phyloP scores from a whole-genome alignment of 192 early-diverging fungal genomes.

The Podila clonocystis region DNA sequence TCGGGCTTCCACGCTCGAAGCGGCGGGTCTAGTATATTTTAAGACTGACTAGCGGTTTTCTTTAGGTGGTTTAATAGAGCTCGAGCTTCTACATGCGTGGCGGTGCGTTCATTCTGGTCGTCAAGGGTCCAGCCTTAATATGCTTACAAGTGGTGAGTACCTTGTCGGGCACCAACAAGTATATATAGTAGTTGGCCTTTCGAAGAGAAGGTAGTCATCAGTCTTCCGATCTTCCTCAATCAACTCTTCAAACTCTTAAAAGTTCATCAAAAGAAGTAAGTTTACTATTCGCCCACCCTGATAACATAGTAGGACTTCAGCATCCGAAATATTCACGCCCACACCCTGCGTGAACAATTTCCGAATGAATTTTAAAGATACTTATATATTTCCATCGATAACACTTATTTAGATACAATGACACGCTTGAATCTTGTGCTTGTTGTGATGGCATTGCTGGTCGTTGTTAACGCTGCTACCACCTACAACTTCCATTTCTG shows the following conservation, averaged over 20 bases:
- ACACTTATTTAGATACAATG: constrained; percentile 18
- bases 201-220: constrained; percentile 10
- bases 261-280: constrained; percentile 15
- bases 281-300: constrained; percentile 2
- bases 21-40: constrained; percentile 5
- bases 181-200: constrained; percentile 14
- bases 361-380: constrained; percentile 9
- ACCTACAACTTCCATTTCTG: constrained; percentile 27
- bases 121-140: background rate
- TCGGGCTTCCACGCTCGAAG: too few species aligned
- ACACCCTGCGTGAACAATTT: constrained; percentile 13
- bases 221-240: constrained; percentile 15
- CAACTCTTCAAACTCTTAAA: constrained; percentile 2
- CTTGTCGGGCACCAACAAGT: constrained; percentile 13
- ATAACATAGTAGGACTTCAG: constrained; percentile 6
- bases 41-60: constrained; percentile 3
- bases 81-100: constrained; percentile 6
- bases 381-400: constrained; percentile 10
- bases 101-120: constrained; percentile 1
- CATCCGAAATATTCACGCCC: constrained; percentile 10
- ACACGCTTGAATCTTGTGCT: constrained; percentile 6
- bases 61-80: constrained; percentile 6
- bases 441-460: constrained; percentile 14
- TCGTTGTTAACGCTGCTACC: constrained; percentile 14
- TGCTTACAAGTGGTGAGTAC: constrained; percentile 2